phyloP scores from a whole-genome alignment of 2,329 filamentous ascomycete species.

The Amylocarpus encephaloides region DNA sequence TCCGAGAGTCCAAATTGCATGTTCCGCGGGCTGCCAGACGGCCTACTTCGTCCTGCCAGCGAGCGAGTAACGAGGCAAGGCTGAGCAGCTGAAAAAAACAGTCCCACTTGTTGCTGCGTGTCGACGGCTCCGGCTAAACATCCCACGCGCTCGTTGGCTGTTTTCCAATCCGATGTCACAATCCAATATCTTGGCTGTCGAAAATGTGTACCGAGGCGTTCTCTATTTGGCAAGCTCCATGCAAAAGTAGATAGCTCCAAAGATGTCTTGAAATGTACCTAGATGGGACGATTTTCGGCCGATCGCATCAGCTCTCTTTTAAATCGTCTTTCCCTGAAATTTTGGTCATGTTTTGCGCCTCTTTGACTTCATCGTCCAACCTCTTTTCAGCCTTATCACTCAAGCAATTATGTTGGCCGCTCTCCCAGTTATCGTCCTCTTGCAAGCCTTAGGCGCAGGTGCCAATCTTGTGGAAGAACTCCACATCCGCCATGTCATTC shows the following conservation, averaged over 20 bases:
- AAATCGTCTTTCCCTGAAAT: neutral
- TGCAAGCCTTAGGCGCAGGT: slow-evolving; percentile 1
- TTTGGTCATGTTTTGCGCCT: neutral
- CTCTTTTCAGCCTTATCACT: neutral
- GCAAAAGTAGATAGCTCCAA: neutral
- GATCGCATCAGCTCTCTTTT: neutral
- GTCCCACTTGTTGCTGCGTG: neutral
- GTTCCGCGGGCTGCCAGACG: too few relatives aligned
- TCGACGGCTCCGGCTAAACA: neutral
- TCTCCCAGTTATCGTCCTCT: neutral
- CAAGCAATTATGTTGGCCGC: neutral
- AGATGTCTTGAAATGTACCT: neutral
- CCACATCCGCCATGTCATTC: slow-evolving; percentile 2
- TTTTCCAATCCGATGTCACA: neutral
- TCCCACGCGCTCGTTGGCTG: neutral
- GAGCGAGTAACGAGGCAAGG: neutral
- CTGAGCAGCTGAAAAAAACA: neutral
- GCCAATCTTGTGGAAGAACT: slow-evolving; percentile 4
- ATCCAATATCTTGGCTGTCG: neutral
- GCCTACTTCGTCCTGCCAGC: too few relatives aligned
- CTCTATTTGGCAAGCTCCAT: neutral
- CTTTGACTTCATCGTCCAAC: neutral
- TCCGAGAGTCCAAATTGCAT: too few relatives aligned
- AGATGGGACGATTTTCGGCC: neutral
- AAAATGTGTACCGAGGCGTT: neutral